phyloP scores from a whole-genome alignment of 352 stramenopile genomes.

The Phytophthora sp. region DNA sequence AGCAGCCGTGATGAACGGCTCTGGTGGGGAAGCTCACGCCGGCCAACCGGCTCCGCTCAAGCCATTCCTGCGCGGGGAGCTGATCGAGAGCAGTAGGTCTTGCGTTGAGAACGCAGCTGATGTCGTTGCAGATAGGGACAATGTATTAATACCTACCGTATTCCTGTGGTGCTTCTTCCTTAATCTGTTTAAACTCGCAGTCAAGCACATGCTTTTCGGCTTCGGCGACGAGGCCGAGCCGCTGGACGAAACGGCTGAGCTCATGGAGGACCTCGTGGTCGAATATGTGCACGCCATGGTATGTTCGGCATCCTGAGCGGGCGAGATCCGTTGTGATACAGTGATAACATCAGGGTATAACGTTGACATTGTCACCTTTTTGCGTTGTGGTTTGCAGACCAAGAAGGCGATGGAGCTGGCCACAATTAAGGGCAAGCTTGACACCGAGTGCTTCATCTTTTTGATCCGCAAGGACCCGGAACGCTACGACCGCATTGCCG shows the following conservation, averaged over 20 bases:
- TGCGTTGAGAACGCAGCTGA: not conserved
- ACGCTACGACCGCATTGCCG: constrained; percentile 80
- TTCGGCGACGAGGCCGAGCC: constrained; percentile 82
- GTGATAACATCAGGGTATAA: not conserved
- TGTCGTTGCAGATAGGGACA: not conserved
- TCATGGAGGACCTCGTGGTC: constrained; percentile 89
- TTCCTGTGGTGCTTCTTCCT: not conserved
- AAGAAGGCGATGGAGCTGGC: constrained; percentile 87
- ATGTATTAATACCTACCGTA: constrained; percentile 12
- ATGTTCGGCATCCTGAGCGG: too few species aligned
- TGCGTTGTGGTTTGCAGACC: constrained; percentile 50
- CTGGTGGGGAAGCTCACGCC: constrained; percentile 9
- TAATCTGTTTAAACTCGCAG: constrained; percentile 29
- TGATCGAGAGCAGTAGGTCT: constrained; percentile 84
- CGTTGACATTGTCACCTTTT: constrained; percentile 5
- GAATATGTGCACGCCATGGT: constrained; percentile 88
- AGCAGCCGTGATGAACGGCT: constrained; percentile 11
- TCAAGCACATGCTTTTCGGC: constrained; percentile 92
- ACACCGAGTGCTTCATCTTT: constrained; percentile 91
- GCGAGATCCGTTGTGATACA: too few species aligned
- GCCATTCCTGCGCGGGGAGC: constrained; percentile 78
- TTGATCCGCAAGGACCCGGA: constrained; percentile 88
- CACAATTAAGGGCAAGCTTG: constrained; percentile 83
- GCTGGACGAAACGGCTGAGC: constrained; percentile 71
- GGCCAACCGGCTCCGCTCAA: constrained; percentile 51